phyloP scores from a whole-genome alignment of 2,329 filamentous ascomycete species.

The Neurospora sp. region DNA sequence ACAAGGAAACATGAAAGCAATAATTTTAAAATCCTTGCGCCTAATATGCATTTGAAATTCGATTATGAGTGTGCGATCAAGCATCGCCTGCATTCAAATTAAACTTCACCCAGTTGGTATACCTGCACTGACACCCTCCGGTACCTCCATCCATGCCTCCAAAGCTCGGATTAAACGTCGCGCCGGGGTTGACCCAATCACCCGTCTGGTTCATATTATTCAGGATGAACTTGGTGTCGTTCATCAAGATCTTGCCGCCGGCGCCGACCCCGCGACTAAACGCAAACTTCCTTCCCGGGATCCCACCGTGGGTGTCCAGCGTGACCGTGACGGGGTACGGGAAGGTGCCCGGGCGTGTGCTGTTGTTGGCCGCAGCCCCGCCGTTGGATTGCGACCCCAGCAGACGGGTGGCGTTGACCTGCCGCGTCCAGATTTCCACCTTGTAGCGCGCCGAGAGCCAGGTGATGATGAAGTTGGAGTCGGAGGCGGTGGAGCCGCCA shows the following conservation, averaged over 20 bases:
- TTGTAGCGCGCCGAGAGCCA: conserved; percentile 52
- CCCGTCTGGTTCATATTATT: conserved; percentile 43
- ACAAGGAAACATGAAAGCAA: not conserved
- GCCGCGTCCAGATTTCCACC: conserved; percentile 56
- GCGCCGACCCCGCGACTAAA: conserved; percentile 43
- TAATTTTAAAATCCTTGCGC: not conserved
- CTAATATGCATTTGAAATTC: not conserved
- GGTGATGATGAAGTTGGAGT: conserved; percentile 46
- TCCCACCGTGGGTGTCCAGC: conserved; percentile 53
- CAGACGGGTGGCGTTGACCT: conserved; percentile 33
- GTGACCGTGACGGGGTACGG: conserved; percentile 54
- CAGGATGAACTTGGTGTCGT: conserved; percentile 33
- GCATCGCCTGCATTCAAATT: conserved; percentile 5
- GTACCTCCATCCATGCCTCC: conserved; percentile 55
- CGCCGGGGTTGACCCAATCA: conserved; percentile 41
- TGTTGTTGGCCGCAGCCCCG: conserved; percentile 21
- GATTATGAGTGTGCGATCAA: not conserved
- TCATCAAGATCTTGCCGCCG: conserved; percentile 33
- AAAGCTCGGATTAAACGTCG: conserved; percentile 32
- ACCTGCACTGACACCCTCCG: conserved; percentile 52
- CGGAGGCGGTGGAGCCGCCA: conserved; percentile 42
- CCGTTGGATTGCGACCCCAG: conserved; percentile 17
- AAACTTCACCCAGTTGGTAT: conserved; percentile 40
- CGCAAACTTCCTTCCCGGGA: conserved; percentile 39
- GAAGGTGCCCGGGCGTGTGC: conserved; percentile 45